Base-by-base conservation (phyloP, 352 stramenopile genomes). In the Pseudoperonospora humuli region DNA sequence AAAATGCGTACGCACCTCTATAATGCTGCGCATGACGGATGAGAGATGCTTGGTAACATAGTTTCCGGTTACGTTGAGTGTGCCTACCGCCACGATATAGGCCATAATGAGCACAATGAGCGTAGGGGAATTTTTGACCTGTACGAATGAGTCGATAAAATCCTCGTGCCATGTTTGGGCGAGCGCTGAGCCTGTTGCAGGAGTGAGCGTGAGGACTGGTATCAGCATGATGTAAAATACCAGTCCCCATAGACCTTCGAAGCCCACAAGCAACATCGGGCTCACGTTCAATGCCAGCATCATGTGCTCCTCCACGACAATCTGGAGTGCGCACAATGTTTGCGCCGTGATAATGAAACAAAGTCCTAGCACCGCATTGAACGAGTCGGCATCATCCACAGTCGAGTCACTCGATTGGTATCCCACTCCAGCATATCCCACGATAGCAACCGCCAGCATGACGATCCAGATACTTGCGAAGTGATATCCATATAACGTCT, bases 271-370 rank as follows among this genome's bases (percentile, higher is more conserved):
- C 52, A 92, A 64, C 74, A 95, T 86, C 18, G 82, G 80, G 47
- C 76, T 89, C 44, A 94, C 70, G 49, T 92, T 77, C 21, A 92
- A 57, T 21, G 61, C 62, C 24, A 84, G 47, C 62, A 94, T 84
- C 68, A 93, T 87, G 61, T 87, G 75, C 61, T 95, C 84, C 51
- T 95, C 84, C 15, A 95, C 80, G 18, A 94, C 77, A 44, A 95
- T 94, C 67, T 95, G 84, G 50, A 88, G 53, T 33, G 84, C 84
- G 29, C 75, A 85, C 44, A 95, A 54, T 29, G 93, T 58, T 55
- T 96, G 85, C 10, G 81, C 60, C 0, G 68, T 45, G 28, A 95
- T 75, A 47, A 94, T 84, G 40, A 95, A 79, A 27, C 54, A 53
- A 20, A 92, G 64, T 0, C 80, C 81, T 25, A 93, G 64, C 15